These are phyloP conservation scores for Gossypium anomalum DNA, from an alignment of 345 rosid genomes.

Conservation along the genomic window DNA sequence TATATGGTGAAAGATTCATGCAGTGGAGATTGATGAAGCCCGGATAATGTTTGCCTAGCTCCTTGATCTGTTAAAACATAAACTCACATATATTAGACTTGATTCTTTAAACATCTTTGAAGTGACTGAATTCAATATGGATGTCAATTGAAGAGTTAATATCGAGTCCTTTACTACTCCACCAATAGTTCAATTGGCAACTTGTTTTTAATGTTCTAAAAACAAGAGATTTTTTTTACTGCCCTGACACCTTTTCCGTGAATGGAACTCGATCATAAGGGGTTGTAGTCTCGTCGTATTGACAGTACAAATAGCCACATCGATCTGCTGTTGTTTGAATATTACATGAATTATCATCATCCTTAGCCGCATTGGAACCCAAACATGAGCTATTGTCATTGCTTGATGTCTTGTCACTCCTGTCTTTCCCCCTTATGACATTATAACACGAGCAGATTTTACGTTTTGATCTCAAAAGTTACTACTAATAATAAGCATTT, in stretches of 20 bases:
- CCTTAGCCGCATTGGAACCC: background rate
- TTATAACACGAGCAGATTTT: background rate
- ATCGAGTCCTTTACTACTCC: no score
- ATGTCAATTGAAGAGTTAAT: no score
- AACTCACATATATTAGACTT: background rate
- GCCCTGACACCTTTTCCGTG: conserved; percentile 17
- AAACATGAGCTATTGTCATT: background rate
- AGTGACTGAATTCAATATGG: no score
- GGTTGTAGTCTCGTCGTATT: conserved; percentile 23
- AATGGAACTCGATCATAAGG: conserved; percentile 26
- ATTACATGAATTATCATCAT: background rate
- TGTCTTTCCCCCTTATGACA: background rate
- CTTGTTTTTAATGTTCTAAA: background rate
- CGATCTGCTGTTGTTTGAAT: background rate
- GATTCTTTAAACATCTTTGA: background rate
- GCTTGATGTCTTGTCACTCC: background rate
- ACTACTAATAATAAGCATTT: no score
- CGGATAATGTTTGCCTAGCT: conserved; percentile 22
- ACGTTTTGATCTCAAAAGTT: background rate
- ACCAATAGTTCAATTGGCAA: no score
- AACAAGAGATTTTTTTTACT: background rate
- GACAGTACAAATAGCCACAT: conserved; percentile 23
- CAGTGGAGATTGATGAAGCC: conserved; percentile 22
- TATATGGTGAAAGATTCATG: conserved; percentile 30
- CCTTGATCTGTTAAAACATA: conserved; percentile 20